Evolutionary conservation across 2,329 filamentous ascomycete species (phyloP).

Genomic region (Exophiala xenobiotica): DNA sequence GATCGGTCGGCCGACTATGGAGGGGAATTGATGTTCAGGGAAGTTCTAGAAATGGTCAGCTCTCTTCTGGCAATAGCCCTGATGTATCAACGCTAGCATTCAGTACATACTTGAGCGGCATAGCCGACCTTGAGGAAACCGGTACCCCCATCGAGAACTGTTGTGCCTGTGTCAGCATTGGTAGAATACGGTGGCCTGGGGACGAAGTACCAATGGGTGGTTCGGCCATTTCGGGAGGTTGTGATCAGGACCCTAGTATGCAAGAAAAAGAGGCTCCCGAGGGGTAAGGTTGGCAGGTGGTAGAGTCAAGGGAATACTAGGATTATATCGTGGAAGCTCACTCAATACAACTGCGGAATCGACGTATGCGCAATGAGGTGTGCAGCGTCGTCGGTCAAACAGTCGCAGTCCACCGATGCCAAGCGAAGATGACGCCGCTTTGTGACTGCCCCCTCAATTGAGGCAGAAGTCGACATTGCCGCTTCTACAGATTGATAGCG

Average conservation of each 20-base stretch:
- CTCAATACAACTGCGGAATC: not conserved
- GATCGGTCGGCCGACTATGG: slow-evolving; percentile 96
- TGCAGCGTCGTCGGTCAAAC: too few species aligned
- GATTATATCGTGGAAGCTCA: not conserved
- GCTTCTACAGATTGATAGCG: not conserved
- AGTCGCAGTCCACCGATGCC: slow-evolving; percentile 4
- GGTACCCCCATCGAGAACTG: slow-evolving; percentile 99
- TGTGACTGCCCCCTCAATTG: not conserved
- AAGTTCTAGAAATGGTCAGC: slow-evolving; percentile 70
- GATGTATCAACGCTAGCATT: not conserved
- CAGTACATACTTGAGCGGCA: slow-evolving; percentile 71
- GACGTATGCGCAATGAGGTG: slow-evolving; percentile 6
- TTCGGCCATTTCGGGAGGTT: slow-evolving; percentile 44
- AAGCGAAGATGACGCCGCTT: not conserved
- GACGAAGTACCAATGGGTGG: slow-evolving; percentile 48
- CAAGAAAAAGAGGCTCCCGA: not conserved
- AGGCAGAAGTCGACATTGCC: not conserved
- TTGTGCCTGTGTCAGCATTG: slow-evolving; percentile 33
- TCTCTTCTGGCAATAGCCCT: not conserved
- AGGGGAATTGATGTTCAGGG: slow-evolving; percentile 96
- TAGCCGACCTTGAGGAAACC: slow-evolving; percentile 99
- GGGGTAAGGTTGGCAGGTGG: not conserved
- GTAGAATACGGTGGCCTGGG: slow-evolving; percentile 12
- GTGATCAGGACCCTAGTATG: not conserved
- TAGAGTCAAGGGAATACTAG: not conserved